A percentile compares a stretch with the other conserved stretches of the same genome.
phyloP scores from a whole-genome alignment of 768 basidiomycete genomes.

The Rickenella mellea region DNA sequence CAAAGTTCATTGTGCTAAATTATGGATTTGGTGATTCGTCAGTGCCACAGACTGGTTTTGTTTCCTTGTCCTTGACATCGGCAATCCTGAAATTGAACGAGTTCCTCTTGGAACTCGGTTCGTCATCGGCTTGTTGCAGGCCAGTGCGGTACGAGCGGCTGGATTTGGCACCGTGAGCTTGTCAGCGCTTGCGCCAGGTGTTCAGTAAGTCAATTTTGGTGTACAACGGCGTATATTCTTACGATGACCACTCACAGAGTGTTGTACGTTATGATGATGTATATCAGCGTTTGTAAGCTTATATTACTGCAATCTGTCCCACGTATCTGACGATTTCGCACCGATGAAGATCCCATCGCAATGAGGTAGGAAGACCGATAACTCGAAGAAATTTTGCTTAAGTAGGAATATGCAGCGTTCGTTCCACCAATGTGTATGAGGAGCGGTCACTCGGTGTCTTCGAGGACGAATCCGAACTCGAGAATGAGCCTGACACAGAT shows the following conservation, averaged over 20 bases:
- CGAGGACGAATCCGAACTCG: slow-evolving; percentile 37
- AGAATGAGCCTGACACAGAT: slow-evolving; percentile 35
- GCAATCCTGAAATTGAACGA: slow-evolving; percentile 53
- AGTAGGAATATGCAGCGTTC: slow-evolving; percentile 46
- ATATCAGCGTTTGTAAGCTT: slow-evolving; percentile 65
- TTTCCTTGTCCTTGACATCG: slow-evolving; percentile 84
- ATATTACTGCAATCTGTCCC: slow-evolving; percentile 1
- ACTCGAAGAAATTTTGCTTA: neutral
- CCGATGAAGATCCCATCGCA: slow-evolving; percentile 74
- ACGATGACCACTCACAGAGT: slow-evolving; percentile 38
- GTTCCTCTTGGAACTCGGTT: slow-evolving; percentile 69
- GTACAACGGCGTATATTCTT: neutral
- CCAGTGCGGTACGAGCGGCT: slow-evolving; percentile 72
- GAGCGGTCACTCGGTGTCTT: slow-evolving; percentile 85
- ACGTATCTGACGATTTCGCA: slow-evolving; percentile 1
- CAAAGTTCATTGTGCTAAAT: neutral
- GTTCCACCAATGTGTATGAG: slow-evolving; percentile 91
- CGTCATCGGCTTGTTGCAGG: slow-evolving; percentile 70
- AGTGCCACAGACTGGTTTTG: slow-evolving; percentile 83
- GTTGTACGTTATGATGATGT: slow-evolving; percentile 91
- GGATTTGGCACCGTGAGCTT: slow-evolving; percentile 78
- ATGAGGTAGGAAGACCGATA: slow-evolving; percentile 44
- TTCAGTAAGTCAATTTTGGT: slow-evolving; percentile 48
- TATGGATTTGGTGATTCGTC: neutral
- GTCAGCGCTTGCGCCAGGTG: slow-evolving; percentile 72